These are phyloP conservation scores for Penicillium verrucosum DNA, from an alignment of 2,329 filamentous ascomycete genomes.

Conservation along the genomic window DNA sequence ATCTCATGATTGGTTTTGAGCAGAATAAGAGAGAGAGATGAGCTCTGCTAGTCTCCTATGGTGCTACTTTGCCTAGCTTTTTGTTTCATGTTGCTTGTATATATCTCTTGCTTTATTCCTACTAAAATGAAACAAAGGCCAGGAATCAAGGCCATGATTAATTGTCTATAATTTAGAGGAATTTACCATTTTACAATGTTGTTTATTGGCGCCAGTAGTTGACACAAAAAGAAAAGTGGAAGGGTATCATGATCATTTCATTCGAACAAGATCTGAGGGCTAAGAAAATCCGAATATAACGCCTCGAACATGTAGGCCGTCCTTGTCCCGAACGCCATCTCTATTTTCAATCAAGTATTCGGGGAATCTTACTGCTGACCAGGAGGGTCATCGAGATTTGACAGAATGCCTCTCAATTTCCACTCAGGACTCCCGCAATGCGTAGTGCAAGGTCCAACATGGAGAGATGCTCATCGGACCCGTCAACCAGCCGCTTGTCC, in stretches of 20 bases:
- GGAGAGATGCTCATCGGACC: conserved; percentile 89
- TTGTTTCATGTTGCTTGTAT: not conserved
- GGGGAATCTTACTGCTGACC: not conserved
- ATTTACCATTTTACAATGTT: not conserved
- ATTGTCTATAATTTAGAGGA: no score
- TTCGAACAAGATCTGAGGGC: conserved; percentile 4
- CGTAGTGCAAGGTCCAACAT: conserved; percentile 81
- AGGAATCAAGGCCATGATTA: not conserved
- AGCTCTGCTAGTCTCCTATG: not conserved
- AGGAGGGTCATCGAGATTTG: not conserved
- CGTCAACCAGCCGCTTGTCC: conserved; percentile 91
- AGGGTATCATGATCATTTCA: conserved; percentile 14
- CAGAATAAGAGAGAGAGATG: not conserved
- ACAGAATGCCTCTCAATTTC: conserved; percentile 14
- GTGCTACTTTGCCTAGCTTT: not conserved
- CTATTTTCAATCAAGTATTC: not conserved
- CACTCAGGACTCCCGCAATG: conserved; percentile 68
- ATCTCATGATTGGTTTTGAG: not conserved
- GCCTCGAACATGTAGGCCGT: not conserved
- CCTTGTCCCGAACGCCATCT: conserved; percentile 2
- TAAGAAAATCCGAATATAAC: conserved; percentile 4
- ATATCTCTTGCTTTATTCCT: not conserved
- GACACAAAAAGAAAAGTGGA: not conserved
- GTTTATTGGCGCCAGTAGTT: not conserved
- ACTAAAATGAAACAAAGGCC: not conserved